Evolutionary conservation across 164 flowering plant species (phyloP).

Genomic region (Warburgia ugandensis): DNA sequence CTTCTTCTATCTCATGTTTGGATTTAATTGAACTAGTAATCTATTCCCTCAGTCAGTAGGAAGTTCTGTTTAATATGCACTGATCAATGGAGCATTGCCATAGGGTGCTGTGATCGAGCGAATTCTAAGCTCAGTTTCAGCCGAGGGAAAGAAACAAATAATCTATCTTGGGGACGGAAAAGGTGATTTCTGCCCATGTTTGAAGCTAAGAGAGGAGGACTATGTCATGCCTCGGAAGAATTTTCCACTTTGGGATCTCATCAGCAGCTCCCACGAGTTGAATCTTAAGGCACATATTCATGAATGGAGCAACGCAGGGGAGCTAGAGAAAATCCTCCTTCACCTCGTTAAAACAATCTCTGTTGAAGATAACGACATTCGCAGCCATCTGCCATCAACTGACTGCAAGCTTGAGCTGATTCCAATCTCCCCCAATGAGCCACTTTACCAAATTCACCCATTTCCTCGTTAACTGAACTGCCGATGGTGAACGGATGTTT

Average conservation of each 20-base stretch:
- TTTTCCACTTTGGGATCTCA: conserved; percentile 64
- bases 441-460: conserved; percentile 3
- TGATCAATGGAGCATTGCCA: not conserved
- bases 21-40: not conserved
- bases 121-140: conserved; percentile 28
- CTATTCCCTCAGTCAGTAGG: too few species aligned
- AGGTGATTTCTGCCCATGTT: conserved; percentile 70
- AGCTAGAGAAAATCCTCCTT: conserved; percentile 34
- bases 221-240: conserved; percentile 68
- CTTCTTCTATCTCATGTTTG: not conserved
- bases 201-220: conserved; percentile 46
- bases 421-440: conserved; percentile 8
- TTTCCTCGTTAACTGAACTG: conserved; percentile 13
- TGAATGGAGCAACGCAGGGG: conserved; percentile 67
- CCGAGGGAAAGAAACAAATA: conserved; percentile 34
- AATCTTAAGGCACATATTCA: conserved; percentile 47
- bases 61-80: too few species aligned
- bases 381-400: conserved; percentile 2
- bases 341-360: conserved; percentile 15
- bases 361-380: not conserved
- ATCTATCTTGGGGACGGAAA: conserved; percentile 81
- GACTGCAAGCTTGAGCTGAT: conserved; percentile 18
- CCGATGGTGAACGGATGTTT: too few species aligned
- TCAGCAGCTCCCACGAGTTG: conserved; percentile 32
- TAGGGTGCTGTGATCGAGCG: conserved; percentile 54